Conservation (phyloP, 495 filamentous ascomycete genomes). For the Aspergillus sparsus region DNA sequence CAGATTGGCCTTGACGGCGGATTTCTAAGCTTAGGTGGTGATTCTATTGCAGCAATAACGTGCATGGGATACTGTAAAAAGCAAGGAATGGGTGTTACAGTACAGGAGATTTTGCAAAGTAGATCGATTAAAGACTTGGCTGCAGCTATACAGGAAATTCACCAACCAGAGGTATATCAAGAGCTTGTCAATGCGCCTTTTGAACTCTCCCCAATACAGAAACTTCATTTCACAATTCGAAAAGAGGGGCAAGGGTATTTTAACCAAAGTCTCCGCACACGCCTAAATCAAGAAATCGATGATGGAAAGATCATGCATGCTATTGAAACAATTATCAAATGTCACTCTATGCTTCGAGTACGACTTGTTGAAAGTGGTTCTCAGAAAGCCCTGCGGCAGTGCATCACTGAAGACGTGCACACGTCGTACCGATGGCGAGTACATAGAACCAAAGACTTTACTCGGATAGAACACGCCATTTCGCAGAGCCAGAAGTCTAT, state of each 20-base stretch:
- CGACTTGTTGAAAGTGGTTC: conserved; percentile 49
- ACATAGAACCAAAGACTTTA: conserved; percentile 27
- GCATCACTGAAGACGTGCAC: conserved; percentile 38
- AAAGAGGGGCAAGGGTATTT: conserved; percentile 64
- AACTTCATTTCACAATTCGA: conserved; percentile 62
- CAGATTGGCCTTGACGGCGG: conserved; percentile 55
- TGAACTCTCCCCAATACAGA: conserved; percentile 70
- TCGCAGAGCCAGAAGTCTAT: conserved; percentile 46
- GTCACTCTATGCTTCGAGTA: conserved; percentile 75
- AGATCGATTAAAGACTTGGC: conserved; percentile 49
- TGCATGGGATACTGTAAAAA: conserved; percentile 55
- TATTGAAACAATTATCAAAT: conserved; percentile 57
- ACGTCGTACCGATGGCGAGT: conserved; percentile 40
- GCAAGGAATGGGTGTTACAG: conserved; percentile 54
- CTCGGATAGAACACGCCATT: conserved; percentile 33
- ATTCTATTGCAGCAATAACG: conserved; percentile 71
- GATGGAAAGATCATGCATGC: conserved; percentile 52
- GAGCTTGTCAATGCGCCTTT: conserved; percentile 54
- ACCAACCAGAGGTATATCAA: conserved; percentile 34
- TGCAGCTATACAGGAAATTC: conserved; percentile 33
- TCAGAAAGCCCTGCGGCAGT: conserved; percentile 36
- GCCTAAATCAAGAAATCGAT: conserved; percentile 52
- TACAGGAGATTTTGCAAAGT: conserved; percentile 49
- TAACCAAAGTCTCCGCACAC: conserved; percentile 68
- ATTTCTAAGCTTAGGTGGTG: conserved; percentile 66